Conservation (phyloP, 2,329 filamentous ascomycete genomes). For the Xylariaceae sp. region DNA sequence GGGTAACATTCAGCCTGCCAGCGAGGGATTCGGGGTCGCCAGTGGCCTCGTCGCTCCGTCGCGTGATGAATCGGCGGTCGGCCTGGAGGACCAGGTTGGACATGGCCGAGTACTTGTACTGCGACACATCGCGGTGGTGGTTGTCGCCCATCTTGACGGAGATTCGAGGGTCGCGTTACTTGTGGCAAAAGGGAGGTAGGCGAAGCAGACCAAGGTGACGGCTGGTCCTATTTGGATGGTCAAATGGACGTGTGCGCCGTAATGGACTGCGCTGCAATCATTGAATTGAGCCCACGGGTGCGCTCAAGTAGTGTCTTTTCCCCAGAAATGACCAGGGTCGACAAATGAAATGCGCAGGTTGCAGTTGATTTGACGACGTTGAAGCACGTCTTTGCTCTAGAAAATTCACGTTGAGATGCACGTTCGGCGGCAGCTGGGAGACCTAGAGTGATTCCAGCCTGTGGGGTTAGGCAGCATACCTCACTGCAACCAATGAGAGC, state of each 20-base stretch:
- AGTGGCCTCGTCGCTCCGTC: conserved; percentile 89
- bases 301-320: too few relatives aligned
- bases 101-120: conserved; percentile 99
- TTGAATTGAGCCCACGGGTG: conserved; percentile 13
- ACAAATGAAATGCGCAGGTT: too few relatives aligned
- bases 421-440: too few relatives aligned
- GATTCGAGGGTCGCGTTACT: conserved; percentile 5
- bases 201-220: conserved; percentile 13
- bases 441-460: too few relatives aligned
- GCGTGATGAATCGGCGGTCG: conserved; percentile 90
- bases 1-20: conserved; percentile 84
- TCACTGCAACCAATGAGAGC: too few relatives aligned
- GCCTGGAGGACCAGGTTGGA: conserved; percentile 99
- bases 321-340: too few relatives aligned
- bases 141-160: conserved; percentile 66
- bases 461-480: too few relatives aligned
- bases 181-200: conserved; percentile 2
- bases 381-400: too few relatives aligned
- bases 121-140: conserved; percentile 77
- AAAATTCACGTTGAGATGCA: too few relatives aligned
- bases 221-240: conserved; percentile 24
- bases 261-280: conserved; percentile 19
- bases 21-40: conserved; percentile 97
- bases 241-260: conserved; percentile 28
- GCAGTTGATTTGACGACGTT: too few relatives aligned